Evolutionary conservation across 2,329 filamentous ascomycete genomes (phyloP), one percentile per base, ranked within the genome.

Genomic region (Apiospora aurea): DNA sequence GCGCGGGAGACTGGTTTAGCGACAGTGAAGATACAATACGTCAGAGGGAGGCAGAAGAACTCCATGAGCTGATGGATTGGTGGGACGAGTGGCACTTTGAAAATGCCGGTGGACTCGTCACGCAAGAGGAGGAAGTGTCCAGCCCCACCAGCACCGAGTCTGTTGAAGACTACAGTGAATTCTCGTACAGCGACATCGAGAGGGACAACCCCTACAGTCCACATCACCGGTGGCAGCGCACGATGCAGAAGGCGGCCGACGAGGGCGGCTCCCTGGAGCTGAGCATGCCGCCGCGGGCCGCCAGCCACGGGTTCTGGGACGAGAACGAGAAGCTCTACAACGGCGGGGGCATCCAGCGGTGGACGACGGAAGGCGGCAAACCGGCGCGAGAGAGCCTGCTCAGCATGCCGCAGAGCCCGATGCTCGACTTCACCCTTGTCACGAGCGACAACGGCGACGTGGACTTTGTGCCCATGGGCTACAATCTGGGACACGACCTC

Each of bases 401-500:
- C 70, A 87, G 86, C 76, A 79, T 87, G 72, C 87, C 86, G 51
- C 85, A 85, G 75, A 87, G 86, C 75, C 86, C 87, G 67, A 85
- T 87, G 84, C 77, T 85, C 67, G 84, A 86, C 66, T 80, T 84
- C 14, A 77, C 83, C 41, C 80, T 88, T 26, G 82, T 87, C 51
- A 79, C 80, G 38, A 81, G 80, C 47, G 82, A 81, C 34, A 81
- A 82, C 57, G 83, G 81, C n/a, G 80, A 83, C 70, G 74, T 81
- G 43, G 82, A 83, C 70, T 77, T 83, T 13, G 84, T 88, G 70
- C 87, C 88, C 0, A 90, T 91, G 89, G 88, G 88, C 0, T 90
- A 87, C 76, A 91, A 91, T 74, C 81, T 91, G 2, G 85, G 85
- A 14, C 87, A 90, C 73, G 89, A 91, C 76, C 77, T 91, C 51